phyloP scores from a whole-genome alignment of 345 rosid genomes.

The Pelargonium nanum region DNA sequence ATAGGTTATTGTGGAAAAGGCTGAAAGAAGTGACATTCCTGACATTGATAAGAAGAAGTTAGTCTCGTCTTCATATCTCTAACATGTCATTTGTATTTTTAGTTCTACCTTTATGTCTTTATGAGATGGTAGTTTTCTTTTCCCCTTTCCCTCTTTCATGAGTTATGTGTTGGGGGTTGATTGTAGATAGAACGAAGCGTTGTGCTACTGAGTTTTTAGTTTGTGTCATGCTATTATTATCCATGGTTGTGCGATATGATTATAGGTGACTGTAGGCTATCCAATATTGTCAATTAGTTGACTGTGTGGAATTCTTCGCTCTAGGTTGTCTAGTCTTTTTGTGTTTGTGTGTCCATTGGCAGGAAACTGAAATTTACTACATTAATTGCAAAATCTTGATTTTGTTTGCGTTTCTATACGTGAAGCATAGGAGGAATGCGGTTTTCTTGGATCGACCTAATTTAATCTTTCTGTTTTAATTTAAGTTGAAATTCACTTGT shows the following conservation, averaged over 20 bases:
- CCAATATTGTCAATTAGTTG: too few species aligned
- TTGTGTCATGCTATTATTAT: background rate
- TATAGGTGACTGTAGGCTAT: too few species aligned
- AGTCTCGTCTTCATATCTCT: slow-evolving; percentile 8
- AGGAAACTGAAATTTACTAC: too few species aligned
- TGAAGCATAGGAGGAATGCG: too few species aligned
- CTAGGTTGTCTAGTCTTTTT: too few species aligned
- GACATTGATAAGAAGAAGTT: slow-evolving; percentile 43
- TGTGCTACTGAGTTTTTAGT: background rate
- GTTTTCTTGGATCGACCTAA: too few species aligned
- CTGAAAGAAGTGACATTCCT: slow-evolving; percentile 41
- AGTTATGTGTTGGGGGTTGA: background rate
- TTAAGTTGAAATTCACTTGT: background rate
- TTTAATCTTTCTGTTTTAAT: background rate
- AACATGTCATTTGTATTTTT: background rate
- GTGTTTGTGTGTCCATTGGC: too few species aligned
- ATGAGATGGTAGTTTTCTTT: background rate
- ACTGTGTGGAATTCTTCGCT: too few species aligned
- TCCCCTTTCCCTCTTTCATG: background rate
- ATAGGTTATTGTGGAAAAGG: slow-evolving; percentile 44
- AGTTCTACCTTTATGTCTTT: background rate
- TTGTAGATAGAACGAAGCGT: background rate
- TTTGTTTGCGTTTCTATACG: too few species aligned
- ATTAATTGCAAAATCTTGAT: too few species aligned
- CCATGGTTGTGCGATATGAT: too few species aligned